A percentile compares a stretch with the other conserved stretches of the same genome.
phyloP scores from a whole-genome alignment of 805 yeast genomes.

The Candida stauntonica region DNA sequence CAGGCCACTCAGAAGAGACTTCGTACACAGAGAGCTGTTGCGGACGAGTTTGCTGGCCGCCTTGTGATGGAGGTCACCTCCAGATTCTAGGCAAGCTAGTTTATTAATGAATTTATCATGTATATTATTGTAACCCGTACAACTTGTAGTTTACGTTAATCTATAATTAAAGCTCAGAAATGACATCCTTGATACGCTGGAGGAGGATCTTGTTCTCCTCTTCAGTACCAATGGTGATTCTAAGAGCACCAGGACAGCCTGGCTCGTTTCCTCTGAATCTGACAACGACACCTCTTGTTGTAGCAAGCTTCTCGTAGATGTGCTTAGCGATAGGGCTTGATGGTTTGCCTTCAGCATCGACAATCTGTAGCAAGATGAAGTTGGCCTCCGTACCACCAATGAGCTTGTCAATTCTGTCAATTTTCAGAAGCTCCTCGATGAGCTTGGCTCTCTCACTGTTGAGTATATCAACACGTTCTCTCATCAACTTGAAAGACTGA shows the following conservation, averaged over 20 bases:
- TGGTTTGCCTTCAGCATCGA: conserved; percentile 59
- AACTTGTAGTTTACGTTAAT: not conserved
- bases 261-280: conserved; percentile 88
- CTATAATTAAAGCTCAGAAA: conserved; percentile 21
- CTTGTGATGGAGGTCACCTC: conserved; percentile 13
- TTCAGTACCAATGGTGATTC: conserved; percentile 83
- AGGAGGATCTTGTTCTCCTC: conserved; percentile 65
- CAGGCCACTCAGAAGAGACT: conserved; percentile 12
- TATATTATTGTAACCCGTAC: not conserved
- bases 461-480: conserved; percentile 44
- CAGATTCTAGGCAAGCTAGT: conserved; percentile 2
- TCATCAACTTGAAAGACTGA: conserved; percentile 58
- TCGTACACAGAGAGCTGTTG: conserved; percentile 5
- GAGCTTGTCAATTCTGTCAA: conserved; percentile 65
- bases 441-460: conserved; percentile 52
- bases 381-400: conserved; percentile 87
- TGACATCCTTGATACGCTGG: conserved; percentile 38
- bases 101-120: not conserved
- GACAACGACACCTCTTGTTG: conserved; percentile 71
- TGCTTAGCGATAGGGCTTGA: conserved; percentile 60
- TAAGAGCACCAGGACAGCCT: conserved; percentile 83
- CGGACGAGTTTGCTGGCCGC: conserved; percentile 7
- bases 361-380: conserved; percentile 70
- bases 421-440: conserved; percentile 45
- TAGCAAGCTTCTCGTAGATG: conserved; percentile 69